Conservation (phyloP, 495 filamentous ascomycete species). For the Beverwykella pulmonaria region DNA sequence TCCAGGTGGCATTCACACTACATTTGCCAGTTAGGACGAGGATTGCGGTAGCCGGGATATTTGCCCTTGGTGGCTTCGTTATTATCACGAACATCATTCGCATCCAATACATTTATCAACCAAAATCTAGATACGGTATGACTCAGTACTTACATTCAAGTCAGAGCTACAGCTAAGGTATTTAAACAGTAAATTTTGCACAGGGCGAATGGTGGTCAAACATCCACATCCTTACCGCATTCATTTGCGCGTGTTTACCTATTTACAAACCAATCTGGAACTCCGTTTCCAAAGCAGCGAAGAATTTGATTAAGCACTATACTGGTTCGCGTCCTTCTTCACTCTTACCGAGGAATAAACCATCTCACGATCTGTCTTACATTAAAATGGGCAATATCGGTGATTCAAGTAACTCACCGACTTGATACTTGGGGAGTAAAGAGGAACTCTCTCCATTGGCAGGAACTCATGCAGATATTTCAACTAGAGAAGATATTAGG, state of each 20-base stretch:
- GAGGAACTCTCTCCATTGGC: neutral
- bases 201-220: slow-evolving; percentile 15
- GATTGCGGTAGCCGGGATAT: slow-evolving; percentile 19
- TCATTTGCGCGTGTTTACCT: slow-evolving; percentile 18
- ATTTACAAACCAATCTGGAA: slow-evolving; percentile 21
- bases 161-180: neutral
- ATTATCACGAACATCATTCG: slow-evolving; percentile 17
- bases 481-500: too few relatives aligned
- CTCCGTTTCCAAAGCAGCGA: neutral
- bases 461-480: too few relatives aligned
- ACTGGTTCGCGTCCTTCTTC: neutral
- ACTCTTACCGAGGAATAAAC: neutral
- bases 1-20: slow-evolving; percentile 5
- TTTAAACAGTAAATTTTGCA: neutral
- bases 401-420: neutral
- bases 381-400: neutral
- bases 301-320: neutral
- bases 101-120: slow-evolving; percentile 4
- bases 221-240: slow-evolving; percentile 9
- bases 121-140: slow-evolving; percentile 3
- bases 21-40: slow-evolving; percentile 14
- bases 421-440: neutral
- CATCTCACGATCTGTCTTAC: neutral
- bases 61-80: slow-evolving; percentile 18
- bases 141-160: neutral